Conservation (phyloP, 345 rosid species). For the Bruguiera sexangula region DNA sequence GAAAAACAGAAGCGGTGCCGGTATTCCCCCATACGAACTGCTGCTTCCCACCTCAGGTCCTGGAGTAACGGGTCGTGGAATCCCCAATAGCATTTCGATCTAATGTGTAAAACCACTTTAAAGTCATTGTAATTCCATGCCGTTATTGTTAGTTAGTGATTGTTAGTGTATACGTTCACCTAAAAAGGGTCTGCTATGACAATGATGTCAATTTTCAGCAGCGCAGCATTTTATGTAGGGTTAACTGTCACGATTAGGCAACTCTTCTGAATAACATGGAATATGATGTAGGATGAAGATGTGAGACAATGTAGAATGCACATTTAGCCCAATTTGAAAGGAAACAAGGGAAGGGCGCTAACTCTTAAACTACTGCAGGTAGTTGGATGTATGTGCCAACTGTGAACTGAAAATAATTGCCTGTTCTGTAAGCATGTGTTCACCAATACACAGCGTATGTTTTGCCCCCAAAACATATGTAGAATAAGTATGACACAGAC, state of each 20-base stretch:
- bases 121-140: background rate
- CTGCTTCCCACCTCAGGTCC: constrained; percentile 73
- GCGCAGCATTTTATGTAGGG: background rate
- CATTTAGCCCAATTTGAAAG: too few species aligned
- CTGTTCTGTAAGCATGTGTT: too few species aligned
- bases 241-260: background rate
- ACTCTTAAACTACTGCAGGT: too few species aligned
- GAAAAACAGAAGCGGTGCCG: constrained; percentile 81
- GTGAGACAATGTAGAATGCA: too few species aligned
- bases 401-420: too few species aligned
- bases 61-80: constrained; percentile 92
- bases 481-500: background rate
- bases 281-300: too few species aligned
- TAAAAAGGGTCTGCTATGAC: background rate
- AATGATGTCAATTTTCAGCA: background rate
- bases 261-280: too few species aligned
- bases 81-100: constrained; percentile 90
- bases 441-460: too few species aligned
- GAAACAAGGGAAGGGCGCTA: too few species aligned
- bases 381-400: too few species aligned
- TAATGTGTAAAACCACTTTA: constrained; percentile 20
- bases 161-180: background rate
- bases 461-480: too few species aligned
- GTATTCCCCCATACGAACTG: constrained; percentile 85
- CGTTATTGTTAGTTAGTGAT: background rate